Evolutionary conservation across 2,329 filamentous ascomycete genomes (phyloP).

Genomic region (Tympanopsis confertula): DNA sequence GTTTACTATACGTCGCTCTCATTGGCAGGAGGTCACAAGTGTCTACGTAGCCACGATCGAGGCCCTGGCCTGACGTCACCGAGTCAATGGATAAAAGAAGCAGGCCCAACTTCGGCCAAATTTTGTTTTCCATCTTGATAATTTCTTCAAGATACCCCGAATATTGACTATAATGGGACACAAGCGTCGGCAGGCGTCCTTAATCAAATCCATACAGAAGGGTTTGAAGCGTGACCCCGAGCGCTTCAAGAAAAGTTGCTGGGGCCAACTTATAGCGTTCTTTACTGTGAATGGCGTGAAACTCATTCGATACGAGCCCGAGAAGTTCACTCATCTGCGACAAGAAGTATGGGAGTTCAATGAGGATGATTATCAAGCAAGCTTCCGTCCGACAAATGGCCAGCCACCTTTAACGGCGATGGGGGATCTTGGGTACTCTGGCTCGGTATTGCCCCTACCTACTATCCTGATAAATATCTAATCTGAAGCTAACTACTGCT

Average conservation of each 20-base stretch:
- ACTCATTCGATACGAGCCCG: slow-evolving; percentile 1
- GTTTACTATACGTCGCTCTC: too few relatives aligned
- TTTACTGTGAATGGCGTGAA: slow-evolving; percentile 2
- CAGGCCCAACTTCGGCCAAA: too few relatives aligned
- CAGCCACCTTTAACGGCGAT: slow-evolving; percentile 36
- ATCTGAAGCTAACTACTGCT: neutral
- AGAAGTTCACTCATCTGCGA: neutral
- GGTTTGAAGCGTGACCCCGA: slow-evolving; percentile 15
- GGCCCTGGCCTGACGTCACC: too few relatives aligned
- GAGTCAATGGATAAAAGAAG: too few relatives aligned
- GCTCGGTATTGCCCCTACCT: slow-evolving; percentile 33
- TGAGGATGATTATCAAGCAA: slow-evolving; percentile 39
- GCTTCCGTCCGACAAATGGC: slow-evolving; percentile 31
- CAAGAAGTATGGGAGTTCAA: slow-evolving; percentile 33
- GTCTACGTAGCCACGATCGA: too few relatives aligned
- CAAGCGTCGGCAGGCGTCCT: slow-evolving; percentile 6
- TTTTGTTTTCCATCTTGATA: too few relatives aligned
- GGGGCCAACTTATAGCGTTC: neutral
- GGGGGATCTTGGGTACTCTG: slow-evolving; percentile 63
- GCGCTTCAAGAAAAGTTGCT: slow-evolving; percentile 3
- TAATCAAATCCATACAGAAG: slow-evolving; percentile 15
- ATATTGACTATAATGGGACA: slow-evolving; percentile 3
- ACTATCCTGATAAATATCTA: neutral
- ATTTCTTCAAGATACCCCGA: slow-evolving; percentile 10
- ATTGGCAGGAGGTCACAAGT: too few relatives aligned